Evolutionary conservation across 1,284 basidiomycete genomes (phyloP), one percentile per base, ranked within the genome.

Genomic region (Apiotrichum porosum): DNA sequence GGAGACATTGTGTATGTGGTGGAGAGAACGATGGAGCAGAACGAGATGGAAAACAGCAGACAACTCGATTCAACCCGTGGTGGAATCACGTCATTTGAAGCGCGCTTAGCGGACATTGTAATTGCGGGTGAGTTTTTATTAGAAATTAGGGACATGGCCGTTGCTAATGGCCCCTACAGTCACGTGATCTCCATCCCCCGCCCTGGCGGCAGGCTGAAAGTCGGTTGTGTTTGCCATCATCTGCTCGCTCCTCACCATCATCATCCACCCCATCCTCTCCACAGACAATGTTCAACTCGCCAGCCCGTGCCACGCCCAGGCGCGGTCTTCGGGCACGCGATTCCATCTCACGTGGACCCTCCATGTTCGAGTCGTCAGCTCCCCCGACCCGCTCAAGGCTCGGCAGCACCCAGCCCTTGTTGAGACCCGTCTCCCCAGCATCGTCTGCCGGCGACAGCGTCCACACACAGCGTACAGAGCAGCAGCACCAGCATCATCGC

Each of bases 221-320:
- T 32, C 34, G 6, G 34, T 18, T n/a, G n/a, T n/a, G n/a, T n/a
- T n/a, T n/a, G n/a, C n/a, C n/a, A n/a, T n/a, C n/a, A n/a, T n/a
- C n/a, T n/a, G n/a, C n/a, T n/a, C n/a, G n/a, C n/a, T n/a, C 28
- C 30, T 28, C 34, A 40, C 26, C 38, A 21, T 28, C 26, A 6
- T 28, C 33, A 36, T 35, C 21, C 38, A 23, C 35, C 22, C 6
- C 22, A 10, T 31, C 26, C 36, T n/a, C n/a, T n/a, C n/a, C n/a
- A n/a, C n/a, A n/a, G n/a, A 42, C 9, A 39, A 68, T 68, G 66
- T 68, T 70, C 65, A 64, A 56, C 57, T 61, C 67, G 12, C 63
- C 66, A 4, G 54, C 65, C 23, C 56, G 64, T n/a, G 51, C 58
- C 12, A 66, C 67, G 0, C 65, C 67, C 8, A 51, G 65, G 10